Percentiles rank a stretch among this genome's conserved stretches.
phyloP scores from a whole-genome alignment of 768 basidiomycete genomes.

The Panaeolus papilionaceus region DNA sequence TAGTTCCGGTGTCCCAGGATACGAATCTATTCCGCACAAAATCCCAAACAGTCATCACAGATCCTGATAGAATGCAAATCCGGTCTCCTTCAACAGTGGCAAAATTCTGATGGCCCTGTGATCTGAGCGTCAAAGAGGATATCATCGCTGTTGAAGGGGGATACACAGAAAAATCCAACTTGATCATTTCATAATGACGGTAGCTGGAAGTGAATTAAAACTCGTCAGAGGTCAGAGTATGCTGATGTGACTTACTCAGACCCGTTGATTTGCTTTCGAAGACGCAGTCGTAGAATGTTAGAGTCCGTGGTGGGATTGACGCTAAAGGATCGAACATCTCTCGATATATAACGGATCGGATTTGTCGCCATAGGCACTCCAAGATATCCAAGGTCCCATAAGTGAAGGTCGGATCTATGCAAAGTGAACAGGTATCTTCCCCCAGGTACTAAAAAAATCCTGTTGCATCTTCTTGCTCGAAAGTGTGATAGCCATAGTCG shows the following conservation, averaged over 20 bases:
- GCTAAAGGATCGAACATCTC: background rate
- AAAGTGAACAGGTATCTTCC: slow-evolving; percentile 1
- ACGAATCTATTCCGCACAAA: background rate
- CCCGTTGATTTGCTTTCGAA: background rate
- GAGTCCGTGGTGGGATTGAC: background rate
- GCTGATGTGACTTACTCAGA: background rate
- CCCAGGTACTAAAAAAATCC: background rate
- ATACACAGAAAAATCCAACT: background rate
- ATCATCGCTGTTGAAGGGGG: background rate
- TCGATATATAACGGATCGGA: background rate
- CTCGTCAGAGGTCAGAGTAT: background rate
- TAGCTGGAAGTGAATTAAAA: background rate
- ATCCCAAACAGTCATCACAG: background rate
- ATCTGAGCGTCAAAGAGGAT: background rate
- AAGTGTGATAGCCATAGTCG: background rate
- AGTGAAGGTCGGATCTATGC: background rate
- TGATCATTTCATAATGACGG: background rate
- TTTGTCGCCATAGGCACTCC: background rate
- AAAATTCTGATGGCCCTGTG: background rate
- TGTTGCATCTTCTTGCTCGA: background rate
- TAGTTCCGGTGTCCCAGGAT: slow-evolving; percentile 1
- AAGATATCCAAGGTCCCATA: background rate
- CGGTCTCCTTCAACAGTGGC: background rate
- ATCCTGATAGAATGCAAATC: background rate
- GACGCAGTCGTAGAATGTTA: background rate